Percentiles rank a stretch among this genome's conserved stretches.
Conservation (phyloP, 192 early-diverging fungal genomes). For the Glomus cerebriforme region DNA sequence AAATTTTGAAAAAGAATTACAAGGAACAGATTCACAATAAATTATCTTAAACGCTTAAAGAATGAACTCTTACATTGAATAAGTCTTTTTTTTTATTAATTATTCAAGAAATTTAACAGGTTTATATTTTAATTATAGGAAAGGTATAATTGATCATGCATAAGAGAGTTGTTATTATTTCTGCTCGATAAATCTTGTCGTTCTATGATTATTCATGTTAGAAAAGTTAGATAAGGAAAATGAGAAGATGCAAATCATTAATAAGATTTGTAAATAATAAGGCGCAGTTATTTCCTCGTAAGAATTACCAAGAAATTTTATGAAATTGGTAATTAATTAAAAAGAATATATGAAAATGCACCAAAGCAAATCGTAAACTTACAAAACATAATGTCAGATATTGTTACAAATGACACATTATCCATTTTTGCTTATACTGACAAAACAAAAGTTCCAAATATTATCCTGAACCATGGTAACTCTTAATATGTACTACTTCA, state of each 20-base stretch:
- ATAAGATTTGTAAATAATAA: conserved; percentile 10
- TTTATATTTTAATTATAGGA: background rate
- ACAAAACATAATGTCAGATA: background rate
- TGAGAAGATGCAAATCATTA: conserved; percentile 12
- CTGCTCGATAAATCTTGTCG: conserved; percentile 23
- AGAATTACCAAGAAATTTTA: background rate
- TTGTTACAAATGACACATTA: background rate
- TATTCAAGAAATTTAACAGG: background rate
- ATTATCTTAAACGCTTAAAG: background rate
- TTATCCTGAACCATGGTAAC: conserved; percentile 31
- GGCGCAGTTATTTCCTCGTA: background rate
- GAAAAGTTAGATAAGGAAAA: too few species aligned
- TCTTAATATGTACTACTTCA: conserved; percentile 30
- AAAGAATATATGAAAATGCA: background rate
- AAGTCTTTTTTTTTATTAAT: background rate
- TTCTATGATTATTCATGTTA: conserved; percentile 32
- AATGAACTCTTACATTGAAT: background rate
- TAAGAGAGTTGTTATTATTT: conserved; percentile 31
- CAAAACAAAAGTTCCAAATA: conserved; percentile 23
- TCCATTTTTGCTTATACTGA: conserved; percentile 25
- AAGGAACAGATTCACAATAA: background rate
- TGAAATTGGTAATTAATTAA: background rate
- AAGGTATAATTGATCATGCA: background rate
- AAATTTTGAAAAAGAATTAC: too few species aligned
- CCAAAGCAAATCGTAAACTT: background rate